Conservation (phyloP, 2,329 filamentous ascomycete species). For the Fusarium nurragi region DNA sequence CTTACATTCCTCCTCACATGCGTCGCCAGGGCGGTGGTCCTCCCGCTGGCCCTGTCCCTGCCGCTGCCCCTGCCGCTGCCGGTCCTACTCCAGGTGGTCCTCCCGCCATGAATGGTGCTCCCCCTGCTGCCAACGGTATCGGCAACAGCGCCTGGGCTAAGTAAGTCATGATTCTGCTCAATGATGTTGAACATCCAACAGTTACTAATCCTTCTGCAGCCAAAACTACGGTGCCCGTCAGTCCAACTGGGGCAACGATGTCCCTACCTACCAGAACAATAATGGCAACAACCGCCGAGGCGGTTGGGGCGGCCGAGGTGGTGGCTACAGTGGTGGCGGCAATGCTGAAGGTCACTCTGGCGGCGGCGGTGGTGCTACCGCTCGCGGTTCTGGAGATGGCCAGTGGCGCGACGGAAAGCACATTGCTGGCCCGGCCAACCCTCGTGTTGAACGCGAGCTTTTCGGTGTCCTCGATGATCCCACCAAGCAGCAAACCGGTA, state of each 20-base stretch:
- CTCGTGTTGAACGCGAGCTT: conserved; percentile 91
- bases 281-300: conserved; percentile 49
- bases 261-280: conserved; percentile 39
- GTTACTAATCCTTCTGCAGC: conserved; percentile 38
- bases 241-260: conserved; percentile 49
- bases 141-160: conserved; percentile 72
- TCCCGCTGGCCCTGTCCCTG: conserved; percentile 7
- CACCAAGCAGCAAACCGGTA: conserved; percentile 94
- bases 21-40: conserved; percentile 56
- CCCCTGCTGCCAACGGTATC: conserved; percentile 56
- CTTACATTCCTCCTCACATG: conserved; percentile 89
- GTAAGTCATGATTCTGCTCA: conserved; percentile 55
- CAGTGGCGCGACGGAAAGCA: conserved; percentile 98
- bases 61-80: too few relatives aligned
- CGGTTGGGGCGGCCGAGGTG: conserved; percentile 51
- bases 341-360: conserved; percentile 76
- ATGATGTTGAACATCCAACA: not conserved
- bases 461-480: conserved; percentile 93
- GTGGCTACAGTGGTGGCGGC: conserved; percentile 50
- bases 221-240: conserved; percentile 49
- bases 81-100: conserved; percentile 22
- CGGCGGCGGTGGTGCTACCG: conserved; percentile 63
- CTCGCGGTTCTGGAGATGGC: conserved; percentile 90
- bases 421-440: conserved; percentile 86
- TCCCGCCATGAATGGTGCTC: conserved; percentile 24